A percentile compares a stretch with the other conserved stretches of the same genome.
Conservation (phyloP, 2,329 filamentous ascomycete species). For the Harringtonia aguacate region DNA sequence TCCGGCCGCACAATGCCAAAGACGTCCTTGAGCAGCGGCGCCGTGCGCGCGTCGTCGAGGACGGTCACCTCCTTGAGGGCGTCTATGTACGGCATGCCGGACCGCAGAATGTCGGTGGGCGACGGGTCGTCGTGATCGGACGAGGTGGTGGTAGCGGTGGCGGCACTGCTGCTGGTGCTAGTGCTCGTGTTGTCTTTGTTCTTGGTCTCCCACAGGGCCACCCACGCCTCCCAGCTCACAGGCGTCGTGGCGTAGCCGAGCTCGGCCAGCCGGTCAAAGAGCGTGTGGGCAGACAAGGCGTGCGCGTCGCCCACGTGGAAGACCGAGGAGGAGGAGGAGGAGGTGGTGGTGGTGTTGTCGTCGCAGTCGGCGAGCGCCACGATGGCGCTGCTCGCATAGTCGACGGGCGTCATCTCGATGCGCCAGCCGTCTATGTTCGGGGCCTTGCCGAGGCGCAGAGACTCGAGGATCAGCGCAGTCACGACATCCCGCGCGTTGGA, state of each 20-base stretch:
- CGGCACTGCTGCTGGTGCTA: background rate
- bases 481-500: slow-evolving; percentile 72
- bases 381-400: slow-evolving; percentile 69
- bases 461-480: slow-evolving; percentile 67
- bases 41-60: slow-evolving; percentile 59
- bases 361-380: slow-evolving; percentile 44
- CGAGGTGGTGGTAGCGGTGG: background rate
- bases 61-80: slow-evolving; percentile 62
- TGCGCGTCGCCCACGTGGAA: slow-evolving; percentile 68
- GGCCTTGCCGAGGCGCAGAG: slow-evolving; percentile 58
- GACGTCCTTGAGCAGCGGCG: slow-evolving; percentile 39
- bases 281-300: slow-evolving; percentile 52
- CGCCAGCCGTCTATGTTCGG: slow-evolving; percentile 67
- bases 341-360: background rate
- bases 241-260: slow-evolving; percentile 62
- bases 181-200: slow-evolving; percentile 25
- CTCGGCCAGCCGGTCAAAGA: slow-evolving; percentile 53
- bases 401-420: slow-evolving; percentile 75
- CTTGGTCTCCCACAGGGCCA: slow-evolving; percentile 53
- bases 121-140: slow-evolving; percentile 55
- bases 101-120: slow-evolving; percentile 68
- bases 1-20: slow-evolving; percentile 53
- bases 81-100: slow-evolving; percentile 68
- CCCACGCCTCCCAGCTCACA: slow-evolving; percentile 64
- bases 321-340: slow-evolving; percentile 48